Evolutionary conservation across 331 rosid species (phyloP), one percentile per base, ranked within the genome.

Genomic region (Quercus lobata): DNA sequence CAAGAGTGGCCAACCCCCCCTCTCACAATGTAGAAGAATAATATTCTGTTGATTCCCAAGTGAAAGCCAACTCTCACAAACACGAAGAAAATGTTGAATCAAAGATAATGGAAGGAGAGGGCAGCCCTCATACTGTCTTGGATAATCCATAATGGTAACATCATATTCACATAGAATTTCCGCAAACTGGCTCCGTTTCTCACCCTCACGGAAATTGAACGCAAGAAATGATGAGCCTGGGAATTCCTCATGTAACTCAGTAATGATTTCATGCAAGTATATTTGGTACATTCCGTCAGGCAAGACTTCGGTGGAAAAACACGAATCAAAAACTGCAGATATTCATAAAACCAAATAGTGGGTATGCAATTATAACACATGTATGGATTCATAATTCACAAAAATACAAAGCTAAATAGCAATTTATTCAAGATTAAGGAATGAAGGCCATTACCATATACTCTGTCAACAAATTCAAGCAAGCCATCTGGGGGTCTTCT

Each of bases 1-100:
- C 70, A 94, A 84, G 60, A 92, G 91, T 35, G 98, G 97, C 98
- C 98, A 94, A 63, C 97, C 98, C 22, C 98, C 98, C 74, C 98
- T 89, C 79, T 94, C 98, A 58, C 98, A 92, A 71, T 94, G 98
- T 44, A 94, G 88, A 79, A 94, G 87, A 63, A 94, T 83, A 72
- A 94, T 73, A 73, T 86, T 86, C 72, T 93, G 96, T 34, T 86
- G 92, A 66, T 85, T 88, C 41, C 91, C 87, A 34, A 80, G 82
- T 8, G 83, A 76, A 65, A 94, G 91, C 97, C 98, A 94, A 71
- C 87, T 88, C 77, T 92, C 98, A 60, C 92, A 94, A 62, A 88
- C 90, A 24, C 96, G 92, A 70, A 94, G 98, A 77, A 94, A 92
- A 81, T 94, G 98, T 71, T 94, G 98, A 79, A 92, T 79, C 56